Base-by-base conservation (phyloP, 116 monocot species). In the Zostera marina region DNA sequence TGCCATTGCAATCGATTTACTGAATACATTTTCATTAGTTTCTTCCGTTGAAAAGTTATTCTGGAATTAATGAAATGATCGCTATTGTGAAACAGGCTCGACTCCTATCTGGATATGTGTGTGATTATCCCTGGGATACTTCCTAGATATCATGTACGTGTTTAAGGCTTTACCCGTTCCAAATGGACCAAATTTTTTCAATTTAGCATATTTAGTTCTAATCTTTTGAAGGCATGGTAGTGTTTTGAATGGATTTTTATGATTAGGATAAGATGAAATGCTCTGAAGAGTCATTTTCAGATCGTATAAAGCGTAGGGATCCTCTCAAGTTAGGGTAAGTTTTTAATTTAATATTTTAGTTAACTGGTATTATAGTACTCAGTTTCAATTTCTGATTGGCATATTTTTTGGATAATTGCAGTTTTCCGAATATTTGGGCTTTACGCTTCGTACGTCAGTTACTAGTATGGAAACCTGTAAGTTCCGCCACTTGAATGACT, bases 401-500 rank as follows among this genome's bases (percentile, higher is more conserved):
- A 54, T 9, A 55, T 24, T 8, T 22, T 65, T 22, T 55, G 9
- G n/a, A 44, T 61, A 4, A 5, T 53, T 73, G 60, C 79, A 91
- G 91, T 0, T 92, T 92, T 76, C 86, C 86, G 44, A 82, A 86
- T 73, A 53, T 76, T 32, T 83, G 82, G 91, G 85, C 86, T 10
- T 54, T 92, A 66, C 63, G 86, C 24, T 73, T 92, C 53, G 86
- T 77, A 13, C 86, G 86, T 5, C 82, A 82, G 66, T 68, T 92
- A 23, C 71, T 92, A 66, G 54, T 79, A 24, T 92, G 91, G 86
- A 74, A 86, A 72, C 86, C 85, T 25, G 91, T 91, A 85, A 78
- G 78, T 67, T 47, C 21, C 9, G 48, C 39, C 15, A 51, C 10
- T 40, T 66, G 12, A 66, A 16, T 58, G 47, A 51, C 10, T 40